A percentile compares a stretch with the other conserved stretches of the same genome.
Conservation (phyloP, 805 yeast genomes). For the Candida hungchunana region DNA sequence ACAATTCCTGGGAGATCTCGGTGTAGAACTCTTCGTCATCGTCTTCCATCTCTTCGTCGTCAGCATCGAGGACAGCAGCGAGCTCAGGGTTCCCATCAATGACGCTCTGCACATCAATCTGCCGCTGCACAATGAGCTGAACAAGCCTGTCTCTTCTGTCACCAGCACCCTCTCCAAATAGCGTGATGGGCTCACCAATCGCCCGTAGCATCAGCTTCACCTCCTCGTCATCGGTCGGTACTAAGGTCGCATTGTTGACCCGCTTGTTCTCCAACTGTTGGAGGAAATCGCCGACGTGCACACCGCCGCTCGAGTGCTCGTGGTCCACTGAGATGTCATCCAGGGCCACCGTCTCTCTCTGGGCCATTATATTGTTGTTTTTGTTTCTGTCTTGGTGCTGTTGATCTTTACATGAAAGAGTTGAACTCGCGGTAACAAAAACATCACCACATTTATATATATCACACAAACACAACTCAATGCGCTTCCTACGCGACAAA, state of each 20-base stretch:
- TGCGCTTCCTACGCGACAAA: constrained; percentile 34
- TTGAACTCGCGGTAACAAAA: background rate
- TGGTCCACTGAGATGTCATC: constrained; percentile 26
- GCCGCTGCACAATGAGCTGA: constrained; percentile 35
- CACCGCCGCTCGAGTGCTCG: constrained; percentile 21
- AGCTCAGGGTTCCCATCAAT: constrained; percentile 17
- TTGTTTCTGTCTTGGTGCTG: background rate
- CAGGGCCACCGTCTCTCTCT: constrained; percentile 10
- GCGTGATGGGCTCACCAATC: constrained; percentile 53
- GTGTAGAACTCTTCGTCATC: constrained; percentile 83
- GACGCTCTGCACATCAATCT: constrained; percentile 20
- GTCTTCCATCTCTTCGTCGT: constrained; percentile 38
- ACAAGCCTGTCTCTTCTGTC: constrained; percentile 60
- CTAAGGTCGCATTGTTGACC: constrained; percentile 25
- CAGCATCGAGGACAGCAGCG: constrained; percentile 13
- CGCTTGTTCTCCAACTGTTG: constrained; percentile 27
- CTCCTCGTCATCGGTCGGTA: constrained; percentile 66
- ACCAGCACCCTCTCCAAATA: constrained; percentile 54
- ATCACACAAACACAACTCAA: background rate
- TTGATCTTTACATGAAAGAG: background rate
- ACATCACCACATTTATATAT: background rate
- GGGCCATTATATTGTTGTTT: too few relatives aligned
- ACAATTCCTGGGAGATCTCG: constrained; percentile 59
- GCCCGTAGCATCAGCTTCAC: constrained; percentile 47
- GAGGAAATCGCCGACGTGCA: constrained; percentile 27